These are phyloP conservation scores for Penicillium sp. DNA, from an alignment of 2,329 filamentous ascomycete genomes.

Conservation along the genomic window DNA sequence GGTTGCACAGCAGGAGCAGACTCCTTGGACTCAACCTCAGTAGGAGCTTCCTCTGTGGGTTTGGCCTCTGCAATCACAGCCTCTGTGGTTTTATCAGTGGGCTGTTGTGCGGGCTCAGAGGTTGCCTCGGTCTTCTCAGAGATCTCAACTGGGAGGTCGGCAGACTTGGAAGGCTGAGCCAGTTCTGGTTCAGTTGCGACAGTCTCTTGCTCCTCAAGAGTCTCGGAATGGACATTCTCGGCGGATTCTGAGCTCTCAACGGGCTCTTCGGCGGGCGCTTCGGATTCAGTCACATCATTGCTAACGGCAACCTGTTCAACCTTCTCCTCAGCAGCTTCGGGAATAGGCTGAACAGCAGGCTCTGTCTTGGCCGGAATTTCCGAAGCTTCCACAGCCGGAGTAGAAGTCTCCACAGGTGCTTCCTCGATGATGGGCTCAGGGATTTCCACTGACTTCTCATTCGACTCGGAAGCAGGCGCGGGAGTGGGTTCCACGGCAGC, in stretches of 20 bases:
- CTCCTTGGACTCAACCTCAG: background rate
- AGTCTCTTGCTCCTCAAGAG: background rate
- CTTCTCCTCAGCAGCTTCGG: background rate
- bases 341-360: background rate
- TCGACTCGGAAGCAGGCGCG: background rate
- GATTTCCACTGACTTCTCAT: conserved; percentile 4
- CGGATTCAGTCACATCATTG: background rate
- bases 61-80: background rate
- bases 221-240: background rate
- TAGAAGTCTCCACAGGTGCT: background rate
- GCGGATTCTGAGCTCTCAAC: background rate
- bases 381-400: background rate
- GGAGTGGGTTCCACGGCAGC: background rate
- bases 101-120: background rate
- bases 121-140: conserved; percentile 1
- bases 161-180: background rate
- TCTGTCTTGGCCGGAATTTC: background rate
- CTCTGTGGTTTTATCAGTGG: background rate
- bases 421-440: conserved; percentile 14
- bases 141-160: background rate
- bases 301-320: background rate
- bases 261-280: background rate
- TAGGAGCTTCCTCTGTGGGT: background rate
- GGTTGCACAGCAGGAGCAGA: conserved; percentile 8
- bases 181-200: background rate